Percentiles rank a stretch among this genome's conserved stretches.
Evolutionary conservation across 1,139 yeast species (phyloP).

Genomic region (Fermentozyma sake): DNA sequence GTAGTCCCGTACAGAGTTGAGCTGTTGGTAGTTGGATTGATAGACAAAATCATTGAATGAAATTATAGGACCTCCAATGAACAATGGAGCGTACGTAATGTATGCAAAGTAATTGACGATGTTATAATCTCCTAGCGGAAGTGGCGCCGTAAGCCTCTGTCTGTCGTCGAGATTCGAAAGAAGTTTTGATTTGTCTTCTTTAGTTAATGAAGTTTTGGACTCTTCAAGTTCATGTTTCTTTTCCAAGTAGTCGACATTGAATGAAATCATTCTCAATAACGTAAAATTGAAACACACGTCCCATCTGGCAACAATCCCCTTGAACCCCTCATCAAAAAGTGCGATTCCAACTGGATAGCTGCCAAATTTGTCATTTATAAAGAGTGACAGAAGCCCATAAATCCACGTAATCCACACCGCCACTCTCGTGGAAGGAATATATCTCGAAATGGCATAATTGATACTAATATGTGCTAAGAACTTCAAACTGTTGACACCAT

Average conservation of each 20-base stretch:
- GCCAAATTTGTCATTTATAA: conserved; percentile 68
- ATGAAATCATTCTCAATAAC: conserved; percentile 77
- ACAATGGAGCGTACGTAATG: conserved; percentile 78
- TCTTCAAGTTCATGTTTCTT: conserved; percentile 19
- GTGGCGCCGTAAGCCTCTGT: conserved; percentile 62
- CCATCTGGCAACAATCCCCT: conserved; percentile 86
- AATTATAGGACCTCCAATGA: conserved; percentile 91
- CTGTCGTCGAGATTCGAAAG: conserved; percentile 47
- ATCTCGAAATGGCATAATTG: conserved; percentile 51
- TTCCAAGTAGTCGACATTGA: conserved; percentile 69
- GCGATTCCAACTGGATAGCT: conserved; percentile 49
- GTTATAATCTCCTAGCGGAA: conserved; percentile 57
- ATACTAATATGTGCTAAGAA: conserved; percentile 54
- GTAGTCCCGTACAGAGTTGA: conserved; percentile 46
- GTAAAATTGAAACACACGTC: conserved; percentile 94
- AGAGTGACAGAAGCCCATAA: conserved; percentile 71
- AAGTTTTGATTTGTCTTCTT: conserved; percentile 4
- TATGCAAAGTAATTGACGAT: conserved; percentile 68
- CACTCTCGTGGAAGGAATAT: conserved; percentile 22
- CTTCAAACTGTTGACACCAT: conserved; percentile 70
- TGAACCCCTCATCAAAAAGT: conserved; percentile 52
- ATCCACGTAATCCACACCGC: conserved; percentile 56
- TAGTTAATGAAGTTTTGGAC: neutral
- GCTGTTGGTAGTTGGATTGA: conserved; percentile 50
- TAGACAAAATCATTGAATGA: conserved; percentile 88